A percentile compares a stretch with the other conserved stretches of the same genome.
Conservation (phyloP, 495 filamentous ascomycete genomes). For the Letharia columbiana region DNA sequence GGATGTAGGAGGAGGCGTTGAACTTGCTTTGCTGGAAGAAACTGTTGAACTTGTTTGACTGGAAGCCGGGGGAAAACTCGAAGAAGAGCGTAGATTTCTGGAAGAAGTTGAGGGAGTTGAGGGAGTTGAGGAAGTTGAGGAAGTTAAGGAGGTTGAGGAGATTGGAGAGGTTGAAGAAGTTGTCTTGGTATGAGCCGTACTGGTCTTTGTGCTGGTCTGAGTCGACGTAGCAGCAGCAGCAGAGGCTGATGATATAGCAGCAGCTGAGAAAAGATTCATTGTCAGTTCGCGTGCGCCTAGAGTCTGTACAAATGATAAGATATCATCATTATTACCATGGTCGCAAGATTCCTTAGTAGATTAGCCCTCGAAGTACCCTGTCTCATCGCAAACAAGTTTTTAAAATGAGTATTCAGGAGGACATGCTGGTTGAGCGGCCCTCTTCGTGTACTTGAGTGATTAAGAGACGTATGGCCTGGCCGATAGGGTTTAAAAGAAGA, state of each 20-base stretch:
- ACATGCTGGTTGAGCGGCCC: not conserved
- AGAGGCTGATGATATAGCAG: not conserved
- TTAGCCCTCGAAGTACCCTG: not conserved
- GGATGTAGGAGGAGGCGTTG: not conserved
- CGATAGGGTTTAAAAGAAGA: too few relatives aligned
- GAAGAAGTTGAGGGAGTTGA: not conserved
- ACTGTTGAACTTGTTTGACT: not conserved
- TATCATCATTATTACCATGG: not conserved
- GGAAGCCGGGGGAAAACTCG: not conserved
- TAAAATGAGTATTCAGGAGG: not conserved
- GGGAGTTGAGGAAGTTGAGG: too few relatives aligned
- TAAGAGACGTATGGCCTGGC: too few relatives aligned
- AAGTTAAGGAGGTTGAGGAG: too few relatives aligned
- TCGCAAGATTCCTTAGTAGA: not conserved
- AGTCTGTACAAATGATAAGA: too few relatives aligned
- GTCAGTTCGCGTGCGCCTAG: not conserved
- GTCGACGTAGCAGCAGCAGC: not conserved
- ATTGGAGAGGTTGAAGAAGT: too few relatives aligned
- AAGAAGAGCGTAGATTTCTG: not conserved
- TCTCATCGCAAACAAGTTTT: not conserved
- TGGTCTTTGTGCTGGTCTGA: not conserved
- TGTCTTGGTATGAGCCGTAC: not conserved
- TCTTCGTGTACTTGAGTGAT: not conserved
- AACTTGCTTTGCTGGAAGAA: not conserved
- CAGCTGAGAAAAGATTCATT: not conserved